These are phyloP conservation scores for Cotoneaster glaucophyllus DNA, from an alignment of 306 rosid species.

Conservation along the genomic window DNA sequence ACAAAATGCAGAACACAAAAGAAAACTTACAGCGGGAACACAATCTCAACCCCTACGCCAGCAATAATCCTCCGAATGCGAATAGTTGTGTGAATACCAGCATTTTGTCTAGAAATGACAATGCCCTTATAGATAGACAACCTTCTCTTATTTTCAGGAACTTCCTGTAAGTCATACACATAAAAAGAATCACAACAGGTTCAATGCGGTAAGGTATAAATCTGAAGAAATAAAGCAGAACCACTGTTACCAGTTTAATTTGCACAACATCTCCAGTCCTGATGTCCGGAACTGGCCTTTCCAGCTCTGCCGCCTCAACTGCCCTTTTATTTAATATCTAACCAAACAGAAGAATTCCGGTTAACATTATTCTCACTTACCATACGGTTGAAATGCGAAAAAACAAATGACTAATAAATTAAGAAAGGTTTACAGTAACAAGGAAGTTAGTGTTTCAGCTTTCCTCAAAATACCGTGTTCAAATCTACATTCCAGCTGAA, in stretches of 20 bases:
- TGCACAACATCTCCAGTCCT: slow-evolving; percentile 87
- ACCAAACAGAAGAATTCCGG: slow-evolving; percentile 12
- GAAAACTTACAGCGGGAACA: slow-evolving; percentile 77
- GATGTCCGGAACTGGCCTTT: slow-evolving; percentile 69
- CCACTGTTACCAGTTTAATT: slow-evolving; percentile 67
- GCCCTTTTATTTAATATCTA: slow-evolving; percentile 81
- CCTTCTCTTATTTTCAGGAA: slow-evolving; percentile 91
- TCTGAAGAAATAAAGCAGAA: background rate
- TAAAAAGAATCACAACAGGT: slow-evolving; percentile 16
- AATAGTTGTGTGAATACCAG: slow-evolving; percentile 91
- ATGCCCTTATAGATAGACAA: slow-evolving; percentile 82
- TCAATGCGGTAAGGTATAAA: background rate
- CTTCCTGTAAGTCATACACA: slow-evolving; percentile 53
- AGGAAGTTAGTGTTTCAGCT: background rate
- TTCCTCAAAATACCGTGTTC: no score
- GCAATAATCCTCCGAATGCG: slow-evolving; percentile 88
- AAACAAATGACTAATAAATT: background rate
- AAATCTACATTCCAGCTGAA: no score
- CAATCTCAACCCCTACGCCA: slow-evolving; percentile 91
- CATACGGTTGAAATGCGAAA: background rate
- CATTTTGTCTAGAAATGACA: slow-evolving; percentile 88
- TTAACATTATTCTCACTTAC: background rate
- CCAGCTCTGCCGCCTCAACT: slow-evolving; percentile 67
- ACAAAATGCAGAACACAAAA: background rate
- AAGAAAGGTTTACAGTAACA: background rate